Evolutionary conservation across 2,329 filamentous ascomycete species (phyloP), one percentile per base, ranked within the genome.

Genomic region (Chrysoporthe austroafricana): DNA sequence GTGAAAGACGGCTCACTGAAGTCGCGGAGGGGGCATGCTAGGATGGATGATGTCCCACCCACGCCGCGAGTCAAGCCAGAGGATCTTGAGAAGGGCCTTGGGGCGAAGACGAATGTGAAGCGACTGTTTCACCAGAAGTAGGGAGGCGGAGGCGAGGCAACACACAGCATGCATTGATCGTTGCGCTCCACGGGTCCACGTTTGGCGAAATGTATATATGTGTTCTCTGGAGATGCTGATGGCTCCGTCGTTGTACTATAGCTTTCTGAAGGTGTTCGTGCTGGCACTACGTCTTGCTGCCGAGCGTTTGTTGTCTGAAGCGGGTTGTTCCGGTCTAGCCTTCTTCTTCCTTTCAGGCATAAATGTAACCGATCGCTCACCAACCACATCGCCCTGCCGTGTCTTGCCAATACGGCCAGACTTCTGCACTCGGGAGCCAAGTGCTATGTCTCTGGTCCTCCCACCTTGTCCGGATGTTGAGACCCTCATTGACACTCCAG

Each of bases 321-420:
- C 72, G 36, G 77, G 73, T 48, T 77, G 75, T 68, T 77, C 72
- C 48, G 77, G 71, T 72, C 83, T 77, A 75, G 82, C 80, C 73
- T 85, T 87, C 77, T 80, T 86, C 72, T 77, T 83, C 9, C 81
- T 83, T 70, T 85, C 83, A 9, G 91, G 91, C 68, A 89, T 84
- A 77, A 94, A 95, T n/a, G 89, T 90, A 70, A 94, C 85, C 73
- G 90, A 85, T 73, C 89, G 86, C 75, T 90, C 88, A 59, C 88
- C 88, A 48, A 87, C 85, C 34, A 85, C 80, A 52, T 88, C 84
- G 21, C 83, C 80, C 5, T 77, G 76, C 56, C 79, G 77, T 13
- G 74, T 72, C 75, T 84, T 88, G 64, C 74, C 79, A 48, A 79
- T 72, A 43, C 85, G 84, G 1, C 80, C 81, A 21, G 79, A 74